Conservation (phyloP, 768 basidiomycete species). For the Solioccasus polychromus region DNA sequence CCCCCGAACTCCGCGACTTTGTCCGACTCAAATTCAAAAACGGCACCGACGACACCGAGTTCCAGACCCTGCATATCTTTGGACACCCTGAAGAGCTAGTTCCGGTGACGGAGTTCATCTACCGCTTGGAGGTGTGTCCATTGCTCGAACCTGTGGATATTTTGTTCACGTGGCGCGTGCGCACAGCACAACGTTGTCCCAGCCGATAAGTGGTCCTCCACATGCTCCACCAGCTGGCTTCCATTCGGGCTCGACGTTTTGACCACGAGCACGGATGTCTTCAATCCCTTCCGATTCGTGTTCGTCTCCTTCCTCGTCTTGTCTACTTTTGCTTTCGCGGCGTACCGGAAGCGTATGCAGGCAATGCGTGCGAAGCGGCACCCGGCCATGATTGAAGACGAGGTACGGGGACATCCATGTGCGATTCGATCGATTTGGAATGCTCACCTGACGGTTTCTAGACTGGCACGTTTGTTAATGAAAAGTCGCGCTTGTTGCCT, state of each 20-base stretch:
- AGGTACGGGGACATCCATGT: slow-evolving; percentile 6
- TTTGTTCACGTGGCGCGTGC: neutral
- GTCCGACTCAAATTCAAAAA: slow-evolving; percentile 83
- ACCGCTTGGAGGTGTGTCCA: slow-evolving; percentile 65
- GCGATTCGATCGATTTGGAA: neutral
- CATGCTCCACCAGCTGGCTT: slow-evolving; percentile 34
- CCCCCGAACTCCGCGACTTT: slow-evolving; percentile 77
- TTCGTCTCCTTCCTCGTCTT: slow-evolving; percentile 12
- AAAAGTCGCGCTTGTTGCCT: slow-evolving; percentile 26
- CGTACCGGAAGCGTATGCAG: slow-evolving; percentile 11
- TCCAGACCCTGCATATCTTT: slow-evolving; percentile 67
- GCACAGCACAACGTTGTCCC: slow-evolving; percentile 36
- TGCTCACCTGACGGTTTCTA: neutral
- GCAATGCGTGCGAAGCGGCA: slow-evolving; percentile 10
- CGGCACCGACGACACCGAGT: slow-evolving; percentile 54
- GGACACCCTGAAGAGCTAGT: slow-evolving; percentile 64
- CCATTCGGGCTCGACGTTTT: slow-evolving; percentile 13
- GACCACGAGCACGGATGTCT: neutral
- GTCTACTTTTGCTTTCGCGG: slow-evolving; percentile 5
- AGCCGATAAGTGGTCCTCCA: slow-evolving; percentile 38
- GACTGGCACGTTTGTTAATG: slow-evolving; percentile 11
- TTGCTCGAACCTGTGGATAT: no score
- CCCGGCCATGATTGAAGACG: slow-evolving; percentile 1
- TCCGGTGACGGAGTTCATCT: slow-evolving; percentile 79
- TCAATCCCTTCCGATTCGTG: neutral